Percentiles rank a stretch among this genome's conserved stretches.
Conservation (phyloP, 352 stramenopile genomes). For the Aphanomyces stellatus region DNA sequence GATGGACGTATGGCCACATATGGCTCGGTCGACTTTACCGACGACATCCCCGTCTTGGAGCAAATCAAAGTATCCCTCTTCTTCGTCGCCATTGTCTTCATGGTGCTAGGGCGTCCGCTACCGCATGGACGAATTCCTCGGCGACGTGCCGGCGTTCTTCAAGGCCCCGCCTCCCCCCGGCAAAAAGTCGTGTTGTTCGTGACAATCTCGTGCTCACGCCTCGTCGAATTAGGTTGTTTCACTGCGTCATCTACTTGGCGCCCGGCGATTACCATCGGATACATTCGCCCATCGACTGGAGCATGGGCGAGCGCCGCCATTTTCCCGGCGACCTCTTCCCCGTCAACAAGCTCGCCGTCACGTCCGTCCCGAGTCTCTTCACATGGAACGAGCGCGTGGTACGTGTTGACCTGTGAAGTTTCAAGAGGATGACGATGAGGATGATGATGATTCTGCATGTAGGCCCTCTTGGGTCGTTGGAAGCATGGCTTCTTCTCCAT, state of each 20-base stretch:
- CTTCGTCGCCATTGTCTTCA: neutral
- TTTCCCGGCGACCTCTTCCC: constrained; percentile 80
- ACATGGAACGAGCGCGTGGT: constrained; percentile 75
- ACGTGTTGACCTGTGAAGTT: neutral
- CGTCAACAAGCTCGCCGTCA: constrained; percentile 54
- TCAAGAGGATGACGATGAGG: neutral
- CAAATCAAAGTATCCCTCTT: constrained; percentile 47
- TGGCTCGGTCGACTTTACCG: constrained; percentile 38
- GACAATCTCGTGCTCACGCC: too few species aligned
- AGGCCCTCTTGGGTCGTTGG: constrained; percentile 58
- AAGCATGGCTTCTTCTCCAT: constrained; percentile 76
- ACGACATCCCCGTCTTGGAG: constrained; percentile 51
- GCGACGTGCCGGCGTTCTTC: constrained; percentile 52
- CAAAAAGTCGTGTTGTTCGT: too few species aligned
- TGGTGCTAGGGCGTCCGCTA: constrained; percentile 43
- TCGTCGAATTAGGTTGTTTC: constrained; percentile 48
- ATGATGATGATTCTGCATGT: neutral
- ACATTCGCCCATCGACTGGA: constrained; percentile 72
- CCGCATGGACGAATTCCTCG: constrained; percentile 76
- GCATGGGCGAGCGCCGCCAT: constrained; percentile 57
- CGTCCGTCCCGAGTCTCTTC: constrained; percentile 69
- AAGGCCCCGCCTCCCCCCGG: constrained; percentile 11
- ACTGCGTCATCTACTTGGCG: constrained; percentile 78
- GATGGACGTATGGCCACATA: constrained; percentile 53
- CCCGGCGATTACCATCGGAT: constrained; percentile 85